Percentiles rank a stretch among this genome's conserved stretches.
Conservation (phyloP, 495 filamentous ascomycete genomes). For the Aspergillus diversus region DNA sequence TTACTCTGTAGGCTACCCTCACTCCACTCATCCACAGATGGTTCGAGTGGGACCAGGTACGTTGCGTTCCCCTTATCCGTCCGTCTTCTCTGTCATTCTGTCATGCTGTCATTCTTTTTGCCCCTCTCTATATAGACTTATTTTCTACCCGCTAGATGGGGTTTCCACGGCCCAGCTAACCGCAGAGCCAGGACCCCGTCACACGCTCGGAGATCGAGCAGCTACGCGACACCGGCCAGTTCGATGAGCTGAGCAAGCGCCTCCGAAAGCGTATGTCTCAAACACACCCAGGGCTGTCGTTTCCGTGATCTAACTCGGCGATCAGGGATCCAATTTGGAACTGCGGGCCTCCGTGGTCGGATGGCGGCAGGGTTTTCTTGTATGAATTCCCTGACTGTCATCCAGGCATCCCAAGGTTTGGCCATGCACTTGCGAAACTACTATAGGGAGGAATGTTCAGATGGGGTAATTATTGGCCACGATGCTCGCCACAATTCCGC, state of each 20-base stretch:
- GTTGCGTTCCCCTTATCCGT: constrained; percentile 3
- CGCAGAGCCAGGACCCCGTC: constrained; percentile 47
- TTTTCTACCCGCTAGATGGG: no score
- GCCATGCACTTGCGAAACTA: constrained; percentile 60
- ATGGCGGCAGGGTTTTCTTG: constrained; percentile 74
- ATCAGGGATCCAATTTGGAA: constrained; percentile 68
- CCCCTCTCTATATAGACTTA: no score
- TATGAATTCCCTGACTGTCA: constrained; percentile 71
- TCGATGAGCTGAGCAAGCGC: constrained; percentile 57
- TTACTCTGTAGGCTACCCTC: constrained; percentile 33
- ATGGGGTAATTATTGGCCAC: constrained; percentile 66
- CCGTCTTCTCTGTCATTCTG: neutral
- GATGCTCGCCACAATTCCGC: constrained; percentile 71
- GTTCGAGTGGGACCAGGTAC: constrained; percentile 66
- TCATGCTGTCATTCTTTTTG: no score
- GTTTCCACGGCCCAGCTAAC: constrained; percentile 6
- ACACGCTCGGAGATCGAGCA: constrained; percentile 63
- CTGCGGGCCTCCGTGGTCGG: constrained; percentile 67
- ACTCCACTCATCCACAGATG: constrained; percentile 53
- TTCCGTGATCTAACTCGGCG: constrained; percentile 2
- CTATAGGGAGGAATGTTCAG: constrained; percentile 40
- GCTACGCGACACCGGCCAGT: constrained; percentile 52
- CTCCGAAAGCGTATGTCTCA: constrained; percentile 53
- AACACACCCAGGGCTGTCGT: neutral
- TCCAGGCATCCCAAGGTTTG: constrained; percentile 73